phyloP scores from a whole-genome alignment of 371 early-diverging fungal genomes.

The Mortierella sp. region DNA sequence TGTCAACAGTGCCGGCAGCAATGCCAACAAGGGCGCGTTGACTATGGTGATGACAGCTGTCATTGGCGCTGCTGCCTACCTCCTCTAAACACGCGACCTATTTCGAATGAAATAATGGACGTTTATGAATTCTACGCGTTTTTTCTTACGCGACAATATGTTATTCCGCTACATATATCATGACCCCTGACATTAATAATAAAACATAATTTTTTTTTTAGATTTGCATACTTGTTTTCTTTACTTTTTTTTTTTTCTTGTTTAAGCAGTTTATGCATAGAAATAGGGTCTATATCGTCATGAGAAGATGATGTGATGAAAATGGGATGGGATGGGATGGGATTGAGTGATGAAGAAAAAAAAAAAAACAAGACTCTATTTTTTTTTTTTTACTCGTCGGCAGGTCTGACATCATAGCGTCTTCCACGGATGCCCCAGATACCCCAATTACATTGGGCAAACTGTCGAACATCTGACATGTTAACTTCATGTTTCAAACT shows the following conservation, averaged over 20 bases:
- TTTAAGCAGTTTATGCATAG: too few relatives aligned
- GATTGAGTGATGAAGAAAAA: too few relatives aligned
- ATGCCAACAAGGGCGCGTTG: not conserved
- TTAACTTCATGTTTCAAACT: slow-evolving; percentile 84
- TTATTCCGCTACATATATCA: not conserved
- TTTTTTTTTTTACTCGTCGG: slow-evolving; percentile 22
- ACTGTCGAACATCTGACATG: slow-evolving; percentile 78
- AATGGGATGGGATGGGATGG: not conserved
- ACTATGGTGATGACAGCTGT: slow-evolving; percentile 4
- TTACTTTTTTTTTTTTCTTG: too few relatives aligned
- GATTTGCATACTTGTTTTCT: too few relatives aligned
- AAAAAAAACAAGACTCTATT: too few relatives aligned
- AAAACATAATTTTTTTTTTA: too few relatives aligned
- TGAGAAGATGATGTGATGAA: not conserved
- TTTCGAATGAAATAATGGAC: too few relatives aligned
- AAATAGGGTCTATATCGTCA: too few relatives aligned
- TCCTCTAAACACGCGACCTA: slow-evolving; percentile 5
- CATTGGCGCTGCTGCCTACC: not conserved
- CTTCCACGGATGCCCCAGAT: slow-evolving; percentile 89
- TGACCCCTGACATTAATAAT: too few relatives aligned
- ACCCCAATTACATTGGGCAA: slow-evolving; percentile 84
- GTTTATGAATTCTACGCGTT: too few relatives aligned
- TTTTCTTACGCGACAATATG: too few relatives aligned
- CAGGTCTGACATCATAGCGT: slow-evolving; percentile 78
- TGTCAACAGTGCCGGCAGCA: not conserved